Evolutionary conservation across 2,329 filamentous ascomycete species (phyloP).

Genomic region (Lachnellula arida): DNA sequence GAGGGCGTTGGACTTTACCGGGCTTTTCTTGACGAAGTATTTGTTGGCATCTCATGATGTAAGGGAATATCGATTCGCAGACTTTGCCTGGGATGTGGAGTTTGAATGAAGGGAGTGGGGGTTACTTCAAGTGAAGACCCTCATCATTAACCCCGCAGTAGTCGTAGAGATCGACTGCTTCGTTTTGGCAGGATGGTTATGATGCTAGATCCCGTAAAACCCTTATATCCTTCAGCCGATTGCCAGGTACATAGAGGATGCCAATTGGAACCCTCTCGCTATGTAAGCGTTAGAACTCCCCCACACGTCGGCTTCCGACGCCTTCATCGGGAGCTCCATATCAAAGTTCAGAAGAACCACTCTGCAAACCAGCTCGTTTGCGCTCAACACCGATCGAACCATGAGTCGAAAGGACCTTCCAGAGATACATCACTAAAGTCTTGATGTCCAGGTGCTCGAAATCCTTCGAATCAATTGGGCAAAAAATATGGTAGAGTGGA

Average conservation of each 20-base stretch:
- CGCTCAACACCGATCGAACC: slow-evolving; percentile 4
- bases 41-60: slow-evolving; percentile 5
- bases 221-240: slow-evolving; percentile 1
- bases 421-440: neutral
- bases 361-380: slow-evolving; percentile 7
- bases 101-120: neutral
- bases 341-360: slow-evolving; percentile 10
- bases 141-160: slow-evolving; percentile 2
- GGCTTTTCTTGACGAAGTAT: slow-evolving; percentile 9
- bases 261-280: slow-evolving; percentile 1
- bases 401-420: neutral
- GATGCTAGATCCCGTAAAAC: slow-evolving; percentile 11
- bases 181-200: slow-evolving; percentile 3
- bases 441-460: neutral
- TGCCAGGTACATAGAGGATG: slow-evolving; percentile 7
- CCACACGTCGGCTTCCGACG: neutral
- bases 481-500: slow-evolving; percentile 4
- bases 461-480: neutral
- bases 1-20: neutral
- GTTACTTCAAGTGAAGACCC: slow-evolving; percentile 1
- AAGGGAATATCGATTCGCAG: slow-evolving; percentile 1
- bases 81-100: neutral
- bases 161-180: neutral
- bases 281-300: slow-evolving; percentile 5
- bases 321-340: slow-evolving; percentile 3